phyloP scores from a whole-genome alignment of 352 stramenopile genomes.

The Globisporangium paddicum region DNA sequence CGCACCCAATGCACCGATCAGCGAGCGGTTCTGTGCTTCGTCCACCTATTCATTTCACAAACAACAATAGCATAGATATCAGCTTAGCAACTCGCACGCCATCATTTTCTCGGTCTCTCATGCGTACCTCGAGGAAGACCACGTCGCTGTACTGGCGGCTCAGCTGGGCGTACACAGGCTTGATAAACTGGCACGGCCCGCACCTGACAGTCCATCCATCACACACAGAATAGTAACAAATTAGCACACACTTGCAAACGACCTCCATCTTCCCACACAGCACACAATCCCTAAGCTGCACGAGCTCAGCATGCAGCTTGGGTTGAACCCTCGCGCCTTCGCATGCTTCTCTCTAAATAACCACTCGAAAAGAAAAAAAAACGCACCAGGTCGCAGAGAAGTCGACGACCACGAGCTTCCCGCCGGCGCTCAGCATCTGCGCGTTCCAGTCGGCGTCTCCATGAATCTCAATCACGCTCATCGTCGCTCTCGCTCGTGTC shows the following conservation, averaged over 20 bases:
- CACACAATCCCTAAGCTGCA: no score
- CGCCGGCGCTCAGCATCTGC: slow-evolving; percentile 63
- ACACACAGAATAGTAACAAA: not conserved
- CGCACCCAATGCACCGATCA: slow-evolving; percentile 57
- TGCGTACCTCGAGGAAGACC: slow-evolving; percentile 73
- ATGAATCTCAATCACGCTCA: slow-evolving; percentile 69
- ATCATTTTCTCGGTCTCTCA: not conserved
- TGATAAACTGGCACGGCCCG: slow-evolving; percentile 85
- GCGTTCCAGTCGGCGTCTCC: slow-evolving; percentile 79
- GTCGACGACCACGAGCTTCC: slow-evolving; percentile 88
- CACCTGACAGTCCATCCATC: slow-evolving; percentile 27
- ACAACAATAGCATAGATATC: not conserved
- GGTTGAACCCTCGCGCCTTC: not conserved
- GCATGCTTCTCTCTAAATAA: not conserved
- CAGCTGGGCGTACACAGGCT: slow-evolving; percentile 78
- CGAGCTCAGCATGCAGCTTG: not conserved
- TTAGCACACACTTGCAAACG: not conserved
- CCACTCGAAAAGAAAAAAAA: not conserved
- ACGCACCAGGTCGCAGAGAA: slow-evolving; percentile 83
- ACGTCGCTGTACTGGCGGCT: slow-evolving; percentile 81
- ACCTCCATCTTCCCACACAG: not conserved
- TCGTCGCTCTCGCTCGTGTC: slow-evolving; percentile 15
- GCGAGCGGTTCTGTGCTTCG: slow-evolving; percentile 79
- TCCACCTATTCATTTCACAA: slow-evolving; percentile 31
- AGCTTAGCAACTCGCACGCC: not conserved